phyloP scores from a whole-genome alignment of 2,329 filamentous ascomycete species.

The Zymoseptoria tritici region DNA sequence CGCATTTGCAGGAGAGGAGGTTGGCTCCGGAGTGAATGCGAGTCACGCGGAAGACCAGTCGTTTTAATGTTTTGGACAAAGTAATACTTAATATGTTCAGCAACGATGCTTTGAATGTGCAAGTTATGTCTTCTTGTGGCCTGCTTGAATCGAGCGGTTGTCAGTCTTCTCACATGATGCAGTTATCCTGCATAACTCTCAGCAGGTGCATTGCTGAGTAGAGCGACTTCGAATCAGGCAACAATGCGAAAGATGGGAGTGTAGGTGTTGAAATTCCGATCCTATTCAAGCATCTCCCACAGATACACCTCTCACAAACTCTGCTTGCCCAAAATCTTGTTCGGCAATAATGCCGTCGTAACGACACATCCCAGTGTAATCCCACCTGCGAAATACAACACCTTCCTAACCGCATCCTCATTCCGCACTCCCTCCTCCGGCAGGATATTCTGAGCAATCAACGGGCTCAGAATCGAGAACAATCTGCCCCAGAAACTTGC shows the following conservation, averaged over 20 bases:
- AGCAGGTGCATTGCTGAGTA: too few species aligned
- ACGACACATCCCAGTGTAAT: slow-evolving; percentile 48
- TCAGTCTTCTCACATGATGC: too few species aligned
- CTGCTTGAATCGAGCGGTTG: too few species aligned
- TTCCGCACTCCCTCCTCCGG: slow-evolving; percentile 11
- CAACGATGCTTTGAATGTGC: not conserved
- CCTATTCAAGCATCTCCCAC: not conserved
- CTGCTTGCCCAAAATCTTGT: slow-evolving; percentile 28
- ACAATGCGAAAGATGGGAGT: too few species aligned
- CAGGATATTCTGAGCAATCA: slow-evolving; percentile 45
- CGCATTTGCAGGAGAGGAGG: not conserved
- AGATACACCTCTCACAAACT: slow-evolving; percentile 22
- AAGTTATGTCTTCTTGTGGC: too few species aligned
- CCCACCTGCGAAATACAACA: slow-evolving; percentile 51
- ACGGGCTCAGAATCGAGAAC: slow-evolving; percentile 51
- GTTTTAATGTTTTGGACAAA: not conserved
- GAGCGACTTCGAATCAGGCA: too few species aligned
- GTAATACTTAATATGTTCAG: not conserved
- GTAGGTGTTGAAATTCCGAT: too few species aligned
- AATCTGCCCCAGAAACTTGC: slow-evolving; percentile 53
- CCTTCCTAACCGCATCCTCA: slow-evolving; percentile 37
- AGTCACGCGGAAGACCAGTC: not conserved
- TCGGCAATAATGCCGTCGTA: slow-evolving; percentile 44
- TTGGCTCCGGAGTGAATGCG: not conserved
- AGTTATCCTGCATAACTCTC: too few species aligned